Evolutionary conservation across 2,329 filamentous ascomycete genomes (phyloP), one percentile per base, ranked within the genome.

Genomic region (Fusarium coffeatum): DNA sequence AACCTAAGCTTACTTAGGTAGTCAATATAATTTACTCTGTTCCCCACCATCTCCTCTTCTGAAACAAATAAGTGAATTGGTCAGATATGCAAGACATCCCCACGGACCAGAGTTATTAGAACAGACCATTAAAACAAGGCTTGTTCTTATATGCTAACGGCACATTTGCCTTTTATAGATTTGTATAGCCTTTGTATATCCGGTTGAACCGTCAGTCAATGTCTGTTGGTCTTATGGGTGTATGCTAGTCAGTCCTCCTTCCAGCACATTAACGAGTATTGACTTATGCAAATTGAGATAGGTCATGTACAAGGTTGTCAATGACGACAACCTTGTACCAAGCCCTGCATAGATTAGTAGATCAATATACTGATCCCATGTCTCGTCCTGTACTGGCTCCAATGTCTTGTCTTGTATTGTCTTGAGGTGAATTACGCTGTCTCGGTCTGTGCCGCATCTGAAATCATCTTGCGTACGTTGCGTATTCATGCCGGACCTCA

Each of bases 401-500:
- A n/a, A 37, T 40, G 34, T 53, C 34, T 53, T 16, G 20, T 42
- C 49, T 12, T 27, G 18, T 37, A n/a, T 18, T 60, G 62, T 65
- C 66, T 66, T 59, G 58, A 57, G 54, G 30, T 53, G 43, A 66
- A 58, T 56, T 66, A 49, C 51, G 54, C 54, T 73, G 73, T 74
- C 69, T 75, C 68, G 64, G 64, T 71, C 58, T 53, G 62, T 73
- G 67, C 72, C 72, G 61, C 66, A 75, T 73, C 69, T 72, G 59
- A 60, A 64, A 70, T 75, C 58, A 70, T 75, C 54, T 66, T 62
- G 41, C 59, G 37, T 22, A 59, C 63, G 64, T 62, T 25, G 62
- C 61, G 64, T 60, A 53, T 64, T 62, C 55, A 72, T 66, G 62
- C 54, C 46, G 11, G 25, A 20, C 22, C 27, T 22, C 48, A 43